Conservation (phyloP, 306 rosid species). For the Phaseolus lunatus region DNA sequence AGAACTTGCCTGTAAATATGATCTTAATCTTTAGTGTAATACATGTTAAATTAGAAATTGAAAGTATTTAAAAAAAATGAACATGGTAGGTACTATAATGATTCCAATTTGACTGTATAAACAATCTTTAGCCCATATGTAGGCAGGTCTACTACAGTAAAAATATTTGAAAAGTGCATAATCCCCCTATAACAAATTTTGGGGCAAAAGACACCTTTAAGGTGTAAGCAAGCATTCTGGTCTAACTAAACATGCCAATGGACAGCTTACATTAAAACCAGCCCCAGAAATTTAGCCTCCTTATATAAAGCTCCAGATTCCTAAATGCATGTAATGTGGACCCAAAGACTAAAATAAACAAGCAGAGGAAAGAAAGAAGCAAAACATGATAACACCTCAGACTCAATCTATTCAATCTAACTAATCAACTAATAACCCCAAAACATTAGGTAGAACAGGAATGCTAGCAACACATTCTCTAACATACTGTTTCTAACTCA, state of each 20-base stretch:
- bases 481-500: neutral
- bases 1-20: neutral
- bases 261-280: neutral
- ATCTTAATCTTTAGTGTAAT: neutral
- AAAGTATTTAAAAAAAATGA: neutral
- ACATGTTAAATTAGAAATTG: conserved; percentile 4
- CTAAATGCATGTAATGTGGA: neutral
- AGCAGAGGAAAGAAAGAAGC: neutral
- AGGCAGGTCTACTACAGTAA: neutral
- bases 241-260: neutral
- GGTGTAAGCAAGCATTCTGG: conserved; percentile 5
- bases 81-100: neutral
- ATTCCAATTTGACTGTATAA: neutral
- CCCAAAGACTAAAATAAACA: neutral
- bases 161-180: neutral
- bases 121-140: neutral
- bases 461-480: neutral
- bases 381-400: conserved; percentile 22
- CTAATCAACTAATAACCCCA: conserved; percentile 15
- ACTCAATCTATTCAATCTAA: neutral
- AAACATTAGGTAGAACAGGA: conserved; percentile 23
- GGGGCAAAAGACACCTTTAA: neutral
- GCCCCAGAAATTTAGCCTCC: neutral
- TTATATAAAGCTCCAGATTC: neutral
- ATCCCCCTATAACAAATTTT: neutral